Base-by-base conservation (phyloP, 768 basidiomycete species). In the Psilocybe azurescens region DNA sequence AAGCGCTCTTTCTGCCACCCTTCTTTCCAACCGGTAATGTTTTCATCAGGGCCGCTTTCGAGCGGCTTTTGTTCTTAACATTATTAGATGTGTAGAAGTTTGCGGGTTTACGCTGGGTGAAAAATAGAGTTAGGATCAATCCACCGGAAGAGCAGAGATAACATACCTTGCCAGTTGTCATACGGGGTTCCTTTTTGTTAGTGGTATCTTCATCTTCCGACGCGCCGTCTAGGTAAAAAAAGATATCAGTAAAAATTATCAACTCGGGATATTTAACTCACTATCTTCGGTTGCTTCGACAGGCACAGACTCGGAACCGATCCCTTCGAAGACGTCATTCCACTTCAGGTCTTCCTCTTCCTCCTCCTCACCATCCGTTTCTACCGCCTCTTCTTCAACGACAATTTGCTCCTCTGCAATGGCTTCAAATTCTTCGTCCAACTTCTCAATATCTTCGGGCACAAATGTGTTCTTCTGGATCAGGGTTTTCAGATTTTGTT, bases 161-260 rank as follows among this genome's bases (percentile, higher is more conserved):
- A 48, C 65, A 33, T 72, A 89, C 92, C 81, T 99, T 99, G 82
- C 89, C 94, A 1, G 97, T 99, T 69, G 86, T 97, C 93, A 97
- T 92, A 16, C 97, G 91, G 29, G 83, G 73, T 66, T 84, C 90
- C 74, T 93, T 94, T 14, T 71, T 62, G 3, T 58, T 50, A 28
- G 59, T 50, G 20, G 46, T 69, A 13, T 73, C 70, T 47, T 75
- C 75, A 13, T 79, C 71, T 64, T 70, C 81, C 74, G 65, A 65
- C 29, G 56, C 61, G 33, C 61, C 59, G 30, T 52, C 59, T 62
- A 48, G 56, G 24, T 24, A 44, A 20, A 41, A 49, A 56, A 38
- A 29, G 62, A 47, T 44, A 39, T 52, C 60, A 54, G 59, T 30
- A 41, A 5, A 60, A 53, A 33, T 28, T 36, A 56, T 14, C 57